Percentiles rank a stretch among this genome's conserved stretches.
phyloP scores from a whole-genome alignment of 2,329 filamentous ascomycete species.

The Xylariaceae sp. region DNA sequence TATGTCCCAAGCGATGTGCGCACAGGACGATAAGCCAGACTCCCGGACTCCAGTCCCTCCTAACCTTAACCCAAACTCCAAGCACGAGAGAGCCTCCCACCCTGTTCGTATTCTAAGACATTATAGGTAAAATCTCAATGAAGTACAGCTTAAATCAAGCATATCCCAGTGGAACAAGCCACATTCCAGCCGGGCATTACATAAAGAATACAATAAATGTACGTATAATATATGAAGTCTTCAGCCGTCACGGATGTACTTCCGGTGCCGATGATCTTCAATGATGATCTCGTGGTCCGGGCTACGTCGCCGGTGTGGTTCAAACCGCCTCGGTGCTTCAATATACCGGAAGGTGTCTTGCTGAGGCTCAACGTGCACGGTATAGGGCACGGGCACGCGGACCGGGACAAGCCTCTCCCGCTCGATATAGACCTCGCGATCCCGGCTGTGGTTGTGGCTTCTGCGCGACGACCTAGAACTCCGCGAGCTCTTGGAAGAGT shows the following conservation, averaged over 20 bases:
- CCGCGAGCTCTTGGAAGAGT: conserved; percentile 27
- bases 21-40: not conserved
- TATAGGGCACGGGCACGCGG: conserved; percentile 47
- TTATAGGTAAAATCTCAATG: too few species aligned
- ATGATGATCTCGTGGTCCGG: conserved; percentile 38
- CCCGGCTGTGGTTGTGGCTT: conserved; percentile 32
- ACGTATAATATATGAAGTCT: not conserved
- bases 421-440: conserved; percentile 55
- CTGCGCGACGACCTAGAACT: conserved; percentile 32
- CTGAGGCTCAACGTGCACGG: conserved; percentile 46
- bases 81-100: too few species aligned
- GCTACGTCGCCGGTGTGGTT: conserved; percentile 39
- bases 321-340: conserved; percentile 49
- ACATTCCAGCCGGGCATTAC: too few species aligned
- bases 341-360: conserved; percentile 58
- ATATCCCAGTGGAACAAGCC: too few species aligned
- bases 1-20: not conserved
- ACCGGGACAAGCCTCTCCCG: conserved; percentile 52
- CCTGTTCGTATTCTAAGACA: too few species aligned
- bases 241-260: conserved; percentile 33
- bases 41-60: not conserved
- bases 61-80: not conserved
- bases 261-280: conserved; percentile 35
- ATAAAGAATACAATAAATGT: not conserved
- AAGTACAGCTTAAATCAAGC: too few species aligned